phyloP scores from a whole-genome alignment of 768 basidiomycete genomes.

The Lentinula lateritia region DNA sequence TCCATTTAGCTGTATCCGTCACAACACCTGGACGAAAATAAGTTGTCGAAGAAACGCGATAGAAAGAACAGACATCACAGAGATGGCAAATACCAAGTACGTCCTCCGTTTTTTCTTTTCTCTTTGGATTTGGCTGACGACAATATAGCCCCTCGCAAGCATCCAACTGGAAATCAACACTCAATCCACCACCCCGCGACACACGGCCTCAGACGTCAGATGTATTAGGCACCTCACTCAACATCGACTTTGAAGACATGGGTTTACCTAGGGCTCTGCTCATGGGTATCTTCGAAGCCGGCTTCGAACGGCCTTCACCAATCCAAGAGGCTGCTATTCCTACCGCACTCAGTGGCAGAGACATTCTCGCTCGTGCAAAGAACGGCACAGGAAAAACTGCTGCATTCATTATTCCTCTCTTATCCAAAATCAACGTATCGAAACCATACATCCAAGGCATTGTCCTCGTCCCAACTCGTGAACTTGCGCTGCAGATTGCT shows the following conservation, averaged over 20 bases:
- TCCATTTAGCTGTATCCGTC: neutral
- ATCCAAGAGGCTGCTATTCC: conserved; percentile 99
- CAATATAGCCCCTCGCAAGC: neutral
- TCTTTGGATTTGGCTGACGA: neutral
- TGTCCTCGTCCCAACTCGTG: conserved; percentile 96
- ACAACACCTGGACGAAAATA: neutral
- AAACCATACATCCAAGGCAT: conserved; percentile 92
- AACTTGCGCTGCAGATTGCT: conserved; percentile 96
- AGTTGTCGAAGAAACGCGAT: neutral
- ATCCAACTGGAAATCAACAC: conserved; percentile 62
- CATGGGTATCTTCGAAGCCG: conserved; percentile 99
- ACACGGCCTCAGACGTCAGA: conserved; percentile 94
- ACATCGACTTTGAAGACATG: conserved; percentile 95
- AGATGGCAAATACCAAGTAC: neutral
- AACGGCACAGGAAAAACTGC: conserved; percentile 98
- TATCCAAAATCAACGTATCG: conserved; percentile 84
- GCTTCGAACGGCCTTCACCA: conserved; percentile 93
- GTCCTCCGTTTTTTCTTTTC: neutral
- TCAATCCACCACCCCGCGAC: conserved; percentile 88
- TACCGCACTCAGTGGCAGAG: conserved; percentile 86
- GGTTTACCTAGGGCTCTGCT: conserved; percentile 88
- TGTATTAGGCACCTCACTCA: conserved; percentile 82
- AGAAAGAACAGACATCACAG: neutral
- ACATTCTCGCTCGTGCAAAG: conserved; percentile 93
- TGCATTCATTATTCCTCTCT: conserved; percentile 95